Percentiles rank a stretch among this genome's conserved stretches.
Evolutionary conservation across 352 stramenopile genomes (phyloP).

Genomic region (Globisporangium paddicum): DNA sequence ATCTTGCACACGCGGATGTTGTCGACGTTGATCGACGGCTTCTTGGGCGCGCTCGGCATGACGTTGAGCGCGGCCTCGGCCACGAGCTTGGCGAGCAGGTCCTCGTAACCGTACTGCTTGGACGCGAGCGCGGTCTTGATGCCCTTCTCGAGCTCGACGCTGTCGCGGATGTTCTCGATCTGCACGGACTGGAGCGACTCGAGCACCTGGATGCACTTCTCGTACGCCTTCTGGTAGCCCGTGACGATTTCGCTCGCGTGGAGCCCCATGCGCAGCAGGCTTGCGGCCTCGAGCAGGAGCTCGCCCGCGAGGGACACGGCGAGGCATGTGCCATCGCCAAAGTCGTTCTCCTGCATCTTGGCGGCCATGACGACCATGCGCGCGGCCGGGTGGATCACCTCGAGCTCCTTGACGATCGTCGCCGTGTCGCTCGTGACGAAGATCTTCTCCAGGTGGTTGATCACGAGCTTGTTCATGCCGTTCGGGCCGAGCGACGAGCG

Average conservation of each 20-base stretch:
- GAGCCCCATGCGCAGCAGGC: constrained; percentile 97
- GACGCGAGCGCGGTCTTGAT: constrained; percentile 94
- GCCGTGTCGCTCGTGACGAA: constrained; percentile 99
- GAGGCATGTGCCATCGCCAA: constrained; percentile 96
- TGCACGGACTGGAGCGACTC: constrained; percentile 80
- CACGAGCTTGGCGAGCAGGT: constrained; percentile 92
- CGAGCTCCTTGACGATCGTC: constrained; percentile 98
- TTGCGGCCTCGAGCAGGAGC: constrained; percentile 94
- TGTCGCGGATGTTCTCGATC: constrained; percentile 81
- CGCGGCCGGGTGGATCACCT: constrained; percentile 98
- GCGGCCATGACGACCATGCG: constrained; percentile 98
- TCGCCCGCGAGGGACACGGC: constrained; percentile 97
- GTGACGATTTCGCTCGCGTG: constrained; percentile 97
- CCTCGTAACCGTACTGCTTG: constrained; percentile 98
- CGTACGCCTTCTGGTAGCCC: constrained; percentile 95
- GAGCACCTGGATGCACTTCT: constrained; percentile 92
- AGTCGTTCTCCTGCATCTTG: constrained; percentile 98
- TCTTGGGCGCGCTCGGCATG: constrained; percentile 84
- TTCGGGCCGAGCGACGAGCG: constrained; percentile 97
- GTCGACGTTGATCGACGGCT: constrained; percentile 93
- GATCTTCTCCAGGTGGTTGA: constrained; percentile 99
- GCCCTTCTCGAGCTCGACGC: constrained; percentile 81
- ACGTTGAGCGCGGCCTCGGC: constrained; percentile 94
- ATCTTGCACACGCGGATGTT: constrained; percentile 99
- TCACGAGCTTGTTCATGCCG: constrained; percentile 99